Evolutionary conservation across 352 stramenopile genomes (phyloP), one percentile per base, ranked within the genome.

Genomic region (Globisporangium rhizosaccharum): DNA sequence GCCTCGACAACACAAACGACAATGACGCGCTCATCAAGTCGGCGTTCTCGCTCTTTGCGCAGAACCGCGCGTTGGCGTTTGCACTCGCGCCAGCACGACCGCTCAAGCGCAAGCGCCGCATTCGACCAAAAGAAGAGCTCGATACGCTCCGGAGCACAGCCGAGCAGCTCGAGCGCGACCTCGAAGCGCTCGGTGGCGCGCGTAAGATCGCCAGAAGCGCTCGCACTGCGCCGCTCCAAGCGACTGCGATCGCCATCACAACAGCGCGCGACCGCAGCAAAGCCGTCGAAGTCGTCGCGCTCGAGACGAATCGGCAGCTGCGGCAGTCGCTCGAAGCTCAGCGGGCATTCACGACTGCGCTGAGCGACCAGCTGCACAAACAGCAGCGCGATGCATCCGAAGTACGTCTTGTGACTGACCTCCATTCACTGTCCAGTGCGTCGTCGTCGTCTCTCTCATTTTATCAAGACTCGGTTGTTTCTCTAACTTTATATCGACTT

Each of bases 51-150:
- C 28, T 59, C 1, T 59, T 46, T 26, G 53, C 53, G 18, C 53
- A 59, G 28, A 20, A 51, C 10, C 36, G 30, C 23, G 55, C 55
- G 2, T 7, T 61, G 14, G 56, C 56, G 23, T 53, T 61, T 17
- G 36, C 46, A 23, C 42, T 61, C n/a, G 56, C 47, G 15, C 56
- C 46, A 8, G n/a, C 56, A 15, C 56, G 46, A 9, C 47, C 47
- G 25, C 30, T 41, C 23, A 49, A 50, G 56, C 56, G 33, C 30
- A 61, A 61, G 56, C 56, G 56, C 2, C 51, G 49, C 12, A 37
- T 61, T 36, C 55, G 55, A 14, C 25, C 44, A 14, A 61, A 61
- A 15, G 55, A 61, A 33, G 55, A 61, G 47, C 51, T 61, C 28
- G 45, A 52, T 14, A 53, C 55, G 30, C 23, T 61, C 14, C 55